Base-by-base conservation (phyloP, 345 rosid genomes). In the Eucalyptus pumila region DNA sequence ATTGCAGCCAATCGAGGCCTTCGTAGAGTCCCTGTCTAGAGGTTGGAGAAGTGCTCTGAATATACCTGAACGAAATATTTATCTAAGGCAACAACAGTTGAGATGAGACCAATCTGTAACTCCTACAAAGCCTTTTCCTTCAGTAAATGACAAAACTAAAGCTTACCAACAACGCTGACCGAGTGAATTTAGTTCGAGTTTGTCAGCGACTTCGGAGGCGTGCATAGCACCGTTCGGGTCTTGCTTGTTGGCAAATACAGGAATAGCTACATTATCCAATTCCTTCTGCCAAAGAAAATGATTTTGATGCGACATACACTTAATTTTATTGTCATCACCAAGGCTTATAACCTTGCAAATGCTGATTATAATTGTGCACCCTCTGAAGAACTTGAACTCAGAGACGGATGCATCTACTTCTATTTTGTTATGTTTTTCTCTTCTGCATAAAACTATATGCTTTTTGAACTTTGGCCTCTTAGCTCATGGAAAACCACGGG, bases 211-310 rank as follows among this genome's bases (percentile, higher is more conserved):
- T 85, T 96, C 94, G 45, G 93, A 85, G 37, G 91, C 90, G 3
- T 92, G 87, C 95, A 95, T 91, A 44, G 95, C 94, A 88, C 87
- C 85, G 65, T 87, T 87, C 48, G 92, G 76, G 87, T 95, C 99
- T 92, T 96, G 97, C 92, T 96, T 96, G 91, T 96, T 95, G 72
- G 96, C 97, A 85, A 94, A 92, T 87, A 96, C 95, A 8, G 95
- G 94, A 30, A 96, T 67, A 12, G 94, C 88, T 88, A 97, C 95
- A 91, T 93, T 89, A 86, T 87, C 92, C 23, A 95, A 93, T 89
- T 95, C 95, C 48, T 88, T 92, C 96, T 96, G 95, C 89, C 89
- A 58, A 37, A 72, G 23, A 44, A n/a, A 62, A 87, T 26, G 48
- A 44, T 65, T 40, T 87, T 47, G 34, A n/a, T 56, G 47, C 62